phyloP scores from a whole-genome alignment of 169 alveolate species.

The Babesia caballi region DNA sequence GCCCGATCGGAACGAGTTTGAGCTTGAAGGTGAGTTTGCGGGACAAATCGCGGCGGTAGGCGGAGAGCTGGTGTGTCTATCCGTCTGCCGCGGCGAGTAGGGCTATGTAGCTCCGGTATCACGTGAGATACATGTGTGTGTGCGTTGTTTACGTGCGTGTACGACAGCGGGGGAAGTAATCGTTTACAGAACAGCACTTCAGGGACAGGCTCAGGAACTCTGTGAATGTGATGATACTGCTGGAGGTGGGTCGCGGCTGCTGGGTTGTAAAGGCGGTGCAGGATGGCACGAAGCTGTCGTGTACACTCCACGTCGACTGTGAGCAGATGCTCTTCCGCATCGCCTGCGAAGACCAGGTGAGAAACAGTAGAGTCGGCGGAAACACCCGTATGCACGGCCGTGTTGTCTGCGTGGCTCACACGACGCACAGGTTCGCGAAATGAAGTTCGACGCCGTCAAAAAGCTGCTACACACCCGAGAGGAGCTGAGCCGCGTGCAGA shows the following conservation, averaged over 20 bases:
- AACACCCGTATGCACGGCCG: background rate
- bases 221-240: constrained; percentile 46
- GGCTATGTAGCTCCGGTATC: no score
- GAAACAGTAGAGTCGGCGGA: no score
- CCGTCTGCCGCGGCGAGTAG: no score
- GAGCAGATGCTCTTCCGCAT: constrained; percentile 31
- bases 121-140: background rate
- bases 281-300: constrained; percentile 60
- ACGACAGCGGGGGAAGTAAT: background rate
- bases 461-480: constrained; percentile 79
- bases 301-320: constrained; percentile 53
- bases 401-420: background rate
- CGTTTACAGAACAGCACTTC: constrained; percentile 46
- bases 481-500: constrained; percentile 80
- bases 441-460: constrained; percentile 71
- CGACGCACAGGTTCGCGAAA: constrained; percentile 68
- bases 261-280: no score
- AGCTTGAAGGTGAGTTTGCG: constrained; percentile 46
- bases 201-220: constrained; percentile 30
- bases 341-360: constrained; percentile 64
- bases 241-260: constrained; percentile 28
- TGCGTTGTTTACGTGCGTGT: background rate
- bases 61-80: background rate
- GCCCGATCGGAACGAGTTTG: constrained; percentile 48
- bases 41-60: background rate